These are phyloP conservation scores for Neospora caninum DNA, from an alignment of 169 alveolate genomes.

Conservation along the genomic window DNA sequence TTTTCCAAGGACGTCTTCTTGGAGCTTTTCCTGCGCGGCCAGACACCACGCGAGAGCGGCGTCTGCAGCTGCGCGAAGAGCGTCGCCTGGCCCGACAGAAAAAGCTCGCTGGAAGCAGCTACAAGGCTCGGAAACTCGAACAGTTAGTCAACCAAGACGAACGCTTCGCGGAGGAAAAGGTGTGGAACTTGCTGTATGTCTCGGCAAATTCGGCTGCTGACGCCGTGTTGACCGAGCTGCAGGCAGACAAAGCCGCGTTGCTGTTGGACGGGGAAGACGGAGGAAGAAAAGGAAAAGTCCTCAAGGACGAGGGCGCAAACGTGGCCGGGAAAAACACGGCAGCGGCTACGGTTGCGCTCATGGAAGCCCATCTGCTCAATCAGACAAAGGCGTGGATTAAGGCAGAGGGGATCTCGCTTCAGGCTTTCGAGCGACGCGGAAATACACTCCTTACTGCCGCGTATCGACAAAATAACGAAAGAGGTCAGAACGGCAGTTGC, in stretches of 20 bases:
- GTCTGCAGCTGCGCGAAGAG: constrained; percentile 24
- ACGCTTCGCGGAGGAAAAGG: constrained; percentile 83
- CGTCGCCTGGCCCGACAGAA: background rate
- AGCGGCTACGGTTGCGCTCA: constrained; percentile 72
- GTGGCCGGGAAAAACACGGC: constrained; percentile 5
- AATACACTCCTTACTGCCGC: constrained; percentile 55
- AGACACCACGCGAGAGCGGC: constrained; percentile 22
- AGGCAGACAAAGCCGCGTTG: constrained; percentile 84
- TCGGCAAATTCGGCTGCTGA: constrained; percentile 93
- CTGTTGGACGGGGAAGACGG: constrained; percentile 79
- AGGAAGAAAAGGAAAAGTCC: constrained; percentile 36
- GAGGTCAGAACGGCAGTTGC: background rate
- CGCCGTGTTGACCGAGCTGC: constrained; percentile 86
- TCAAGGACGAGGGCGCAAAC: background rate
- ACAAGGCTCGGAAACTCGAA: constrained; percentile 80
- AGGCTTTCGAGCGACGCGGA: constrained; percentile 82
- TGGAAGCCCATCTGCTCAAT: constrained; percentile 92
- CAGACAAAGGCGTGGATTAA: constrained; percentile 94
- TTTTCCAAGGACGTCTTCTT: constrained; percentile 54
- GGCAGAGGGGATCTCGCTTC: constrained; percentile 89
- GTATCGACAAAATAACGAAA: background rate
- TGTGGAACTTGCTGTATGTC: constrained; percentile 96
- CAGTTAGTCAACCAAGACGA: constrained; percentile 82
- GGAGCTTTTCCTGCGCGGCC: constrained; percentile 42
- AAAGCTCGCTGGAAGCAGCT: constrained; percentile 55